Percentiles rank a stretch among this genome's conserved stretches.
Conservation (phyloP, 148 eudicot species). For the Rhododendron ferrugineum region DNA sequence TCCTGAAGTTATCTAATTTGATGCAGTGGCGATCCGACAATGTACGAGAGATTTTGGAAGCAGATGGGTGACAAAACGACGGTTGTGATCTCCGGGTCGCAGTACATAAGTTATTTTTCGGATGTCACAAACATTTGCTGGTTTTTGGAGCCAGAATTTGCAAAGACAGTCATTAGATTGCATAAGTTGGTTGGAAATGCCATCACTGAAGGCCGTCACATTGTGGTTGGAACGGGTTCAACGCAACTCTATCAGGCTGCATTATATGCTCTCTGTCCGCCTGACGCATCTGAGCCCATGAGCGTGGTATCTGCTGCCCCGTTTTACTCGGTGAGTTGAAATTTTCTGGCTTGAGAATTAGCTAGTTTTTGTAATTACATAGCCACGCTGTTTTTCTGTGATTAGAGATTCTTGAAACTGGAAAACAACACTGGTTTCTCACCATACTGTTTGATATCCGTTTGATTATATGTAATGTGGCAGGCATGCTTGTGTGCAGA, state of each 20-base stretch:
- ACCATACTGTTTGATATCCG: background rate
- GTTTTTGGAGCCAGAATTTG: conserved; percentile 80
- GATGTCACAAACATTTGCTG: conserved; percentile 72
- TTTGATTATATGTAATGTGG: background rate
- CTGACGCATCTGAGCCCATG: conserved; percentile 44
- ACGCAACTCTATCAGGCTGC: conserved; percentile 91
- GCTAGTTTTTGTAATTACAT: background rate
- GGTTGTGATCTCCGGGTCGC: conserved; percentile 70
- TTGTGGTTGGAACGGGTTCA: conserved; percentile 95
- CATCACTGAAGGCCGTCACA: conserved; percentile 53
- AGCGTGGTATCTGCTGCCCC: conserved; percentile 89
- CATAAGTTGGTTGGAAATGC: conserved; percentile 82
- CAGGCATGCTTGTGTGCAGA: background rate
- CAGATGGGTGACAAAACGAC: conserved; percentile 58
- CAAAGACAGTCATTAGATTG: conserved; percentile 48
- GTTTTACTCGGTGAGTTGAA: conserved; percentile 70
- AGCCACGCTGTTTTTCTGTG: background rate
- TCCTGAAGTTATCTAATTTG: background rate
- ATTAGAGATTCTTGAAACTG: conserved; percentile 1
- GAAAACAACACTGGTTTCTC: background rate
- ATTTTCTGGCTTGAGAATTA: background rate
- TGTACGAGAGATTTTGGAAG: conserved; percentile 84
- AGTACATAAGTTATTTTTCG: conserved; percentile 80
- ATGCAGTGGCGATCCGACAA: conserved; percentile 95
- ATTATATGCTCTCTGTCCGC: conserved; percentile 58